These are phyloP conservation scores for Aureobasidium mangrovei DNA, from an alignment of 2,329 filamentous ascomycete species.

Conservation along the genomic window DNA sequence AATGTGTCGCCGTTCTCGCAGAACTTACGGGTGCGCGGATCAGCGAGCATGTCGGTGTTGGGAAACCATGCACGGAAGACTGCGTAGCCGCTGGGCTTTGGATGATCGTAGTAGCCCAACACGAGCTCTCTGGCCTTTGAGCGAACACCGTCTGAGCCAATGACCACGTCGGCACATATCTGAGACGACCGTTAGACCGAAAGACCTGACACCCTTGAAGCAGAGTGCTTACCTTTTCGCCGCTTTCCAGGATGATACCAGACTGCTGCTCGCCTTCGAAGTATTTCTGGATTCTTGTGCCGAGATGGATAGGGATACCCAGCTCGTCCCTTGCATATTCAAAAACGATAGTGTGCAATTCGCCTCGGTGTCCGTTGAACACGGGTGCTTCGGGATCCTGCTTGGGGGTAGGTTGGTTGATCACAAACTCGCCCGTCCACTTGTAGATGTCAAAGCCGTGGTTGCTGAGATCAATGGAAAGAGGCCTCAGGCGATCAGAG, in stretches of 20 bases:
- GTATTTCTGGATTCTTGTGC: constrained; percentile 44
- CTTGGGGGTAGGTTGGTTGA: constrained; percentile 27
- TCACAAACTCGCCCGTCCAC: constrained; percentile 5
- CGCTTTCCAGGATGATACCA: constrained; percentile 43
- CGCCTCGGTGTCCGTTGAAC: constrained; percentile 29
- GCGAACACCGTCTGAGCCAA: constrained; percentile 45
- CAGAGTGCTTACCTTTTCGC: constrained; percentile 32
- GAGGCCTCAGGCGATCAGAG: constrained; percentile 17
- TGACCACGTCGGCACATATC: constrained; percentile 38
- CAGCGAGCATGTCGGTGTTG: constrained; percentile 31
- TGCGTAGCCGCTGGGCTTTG: constrained; percentile 45
- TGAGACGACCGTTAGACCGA: not conserved
- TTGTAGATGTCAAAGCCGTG: constrained; percentile 21
- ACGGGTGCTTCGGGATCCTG: constrained; percentile 24
- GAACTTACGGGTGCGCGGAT: constrained; percentile 30
- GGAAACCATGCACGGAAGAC: constrained; percentile 42
- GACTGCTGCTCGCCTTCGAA: constrained; percentile 45
- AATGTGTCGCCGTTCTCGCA: constrained; percentile 31
- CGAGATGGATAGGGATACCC: constrained; percentile 48
- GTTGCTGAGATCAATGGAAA: constrained; percentile 27
- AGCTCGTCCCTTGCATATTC: constrained; percentile 39
- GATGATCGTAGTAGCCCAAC: constrained; percentile 43
- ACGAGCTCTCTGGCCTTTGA: constrained; percentile 44
- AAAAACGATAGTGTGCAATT: constrained; percentile 28
- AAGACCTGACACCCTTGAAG: not conserved